Base-by-base conservation (phyloP, 2,329 filamentous ascomycete species). In the Pseudogymnoascus sp. region DNA sequence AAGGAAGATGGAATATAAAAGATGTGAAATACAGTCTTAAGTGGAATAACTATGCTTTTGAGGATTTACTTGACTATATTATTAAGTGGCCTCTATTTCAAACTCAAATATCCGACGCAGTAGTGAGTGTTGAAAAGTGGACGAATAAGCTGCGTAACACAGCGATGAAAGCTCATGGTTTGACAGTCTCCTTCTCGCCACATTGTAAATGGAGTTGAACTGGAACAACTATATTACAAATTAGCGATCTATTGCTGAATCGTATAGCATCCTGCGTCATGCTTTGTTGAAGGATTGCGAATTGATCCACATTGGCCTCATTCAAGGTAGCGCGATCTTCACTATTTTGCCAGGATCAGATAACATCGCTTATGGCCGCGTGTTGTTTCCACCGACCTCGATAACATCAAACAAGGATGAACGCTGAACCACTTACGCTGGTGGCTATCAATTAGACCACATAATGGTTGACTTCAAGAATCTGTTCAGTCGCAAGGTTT, bases 271-370 rank as follows among this genome's bases (percentile, higher is more conserved):
- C 36, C 13, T 39, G 36, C 36, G 36, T n/a, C 35, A 39, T 39
- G 15, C 8, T 41, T 41, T 21, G 38, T 44, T 27, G 21, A 27
- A 44, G 21, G 41, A 44, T 44, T 27, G 41, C 12, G 41, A n/a
- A 21, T 44, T 12, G 41, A 13, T n/a, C 35, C 41, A 8, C 21
- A 13, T 21, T 21, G 21, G 41, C 41, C 41, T 44, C 41, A 27
- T 44, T n/a, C 8, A 10, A 12, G 21, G 41, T 44, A 3, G 41
- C 41, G 25, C 60, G 39, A 55, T 61, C 51, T 5, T 70, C 66
- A 5, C 66, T 66, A 9, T 74, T 44, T 33, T 71, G 21, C 21
- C 41, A 27, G 9, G n/a, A 21, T 29, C 25, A 55, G 29, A 55
- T 55, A 21, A 12, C 5, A 27, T 55, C 44, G 44, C 27, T 31